Conservation (phyloP, 352 stramenopile species). For the Phytophthora tentaculata region DNA sequence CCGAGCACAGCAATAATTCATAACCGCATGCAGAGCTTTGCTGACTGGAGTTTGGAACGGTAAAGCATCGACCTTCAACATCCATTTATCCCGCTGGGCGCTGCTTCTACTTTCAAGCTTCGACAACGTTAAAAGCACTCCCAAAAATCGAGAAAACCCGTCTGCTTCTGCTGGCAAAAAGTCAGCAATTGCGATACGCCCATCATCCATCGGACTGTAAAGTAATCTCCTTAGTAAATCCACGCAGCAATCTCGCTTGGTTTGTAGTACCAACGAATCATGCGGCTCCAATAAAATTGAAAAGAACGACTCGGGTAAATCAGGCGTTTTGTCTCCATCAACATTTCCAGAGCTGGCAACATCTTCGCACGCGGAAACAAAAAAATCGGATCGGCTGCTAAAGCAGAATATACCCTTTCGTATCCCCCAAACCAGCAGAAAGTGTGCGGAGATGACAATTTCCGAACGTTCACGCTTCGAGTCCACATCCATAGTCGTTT, state of each 20-base stretch:
- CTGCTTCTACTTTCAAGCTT: conserved; percentile 39
- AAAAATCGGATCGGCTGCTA: conserved; percentile 27
- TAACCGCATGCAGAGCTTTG: conserved; percentile 49
- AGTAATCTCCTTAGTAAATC: conserved; percentile 39
- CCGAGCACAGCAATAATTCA: conserved; percentile 55
- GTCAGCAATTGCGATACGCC: conserved; percentile 43
- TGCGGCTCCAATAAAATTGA: conserved; percentile 17
- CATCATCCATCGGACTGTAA: conserved; percentile 41
- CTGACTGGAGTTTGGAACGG: conserved; percentile 44
- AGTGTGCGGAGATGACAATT: conserved; percentile 40
- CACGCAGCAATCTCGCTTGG: conserved; percentile 38
- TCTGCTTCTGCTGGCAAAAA: conserved; percentile 42
- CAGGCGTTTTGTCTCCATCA: background rate
- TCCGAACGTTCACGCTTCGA: conserved; percentile 23
- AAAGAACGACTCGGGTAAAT: conserved; percentile 30
- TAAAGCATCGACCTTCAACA: conserved; percentile 4
- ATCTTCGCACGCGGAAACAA: conserved; percentile 26
- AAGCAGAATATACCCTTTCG: conserved; percentile 47
- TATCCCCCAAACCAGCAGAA: conserved; percentile 48
- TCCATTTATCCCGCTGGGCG: conserved; percentile 18
- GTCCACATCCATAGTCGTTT: background rate
- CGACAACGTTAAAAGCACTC: conserved; percentile 40
- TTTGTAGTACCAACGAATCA: conserved; percentile 24
- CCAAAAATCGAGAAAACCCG: conserved; percentile 42
- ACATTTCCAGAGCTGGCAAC: conserved; percentile 1